phyloP scores from a whole-genome alignment of 2,329 filamentous ascomycete genomes.

The Endothia cerciana region DNA sequence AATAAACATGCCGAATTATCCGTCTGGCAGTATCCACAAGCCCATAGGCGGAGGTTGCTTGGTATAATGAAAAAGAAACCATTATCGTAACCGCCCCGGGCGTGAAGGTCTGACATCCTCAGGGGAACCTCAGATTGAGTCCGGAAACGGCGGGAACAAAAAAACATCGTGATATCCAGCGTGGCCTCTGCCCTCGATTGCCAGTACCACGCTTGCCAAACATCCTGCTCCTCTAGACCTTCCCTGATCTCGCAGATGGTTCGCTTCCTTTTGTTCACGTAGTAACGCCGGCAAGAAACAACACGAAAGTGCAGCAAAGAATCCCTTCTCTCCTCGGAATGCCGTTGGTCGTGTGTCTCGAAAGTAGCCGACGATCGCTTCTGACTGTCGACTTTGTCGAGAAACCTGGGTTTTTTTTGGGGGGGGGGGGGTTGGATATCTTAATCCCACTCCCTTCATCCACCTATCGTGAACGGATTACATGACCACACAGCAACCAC shows the following conservation, averaged over 20 bases:
- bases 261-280: slow-evolving; percentile 27
- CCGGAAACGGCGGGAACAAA: slow-evolving; percentile 16
- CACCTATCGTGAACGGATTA: slow-evolving; percentile 46
- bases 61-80: slow-evolving; percentile 34
- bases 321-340: slow-evolving; percentile 16
- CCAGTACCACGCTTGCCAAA: slow-evolving; percentile 9
- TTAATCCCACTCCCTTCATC: slow-evolving; percentile 23
- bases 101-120: slow-evolving; percentile 16
- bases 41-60: slow-evolving; percentile 26
- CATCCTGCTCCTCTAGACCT: slow-evolving; percentile 13
- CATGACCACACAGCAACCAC: slow-evolving; percentile 95
- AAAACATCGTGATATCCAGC: slow-evolving; percentile 19
- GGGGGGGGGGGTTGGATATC: too few species aligned
- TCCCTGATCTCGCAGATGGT: slow-evolving; percentile 22
- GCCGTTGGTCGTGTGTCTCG: slow-evolving; percentile 26
- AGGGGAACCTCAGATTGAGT: slow-evolving; percentile 9
- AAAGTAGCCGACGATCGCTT: slow-evolving; percentile 23
- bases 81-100: slow-evolving; percentile 31
- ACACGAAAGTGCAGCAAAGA: slow-evolving; percentile 25
- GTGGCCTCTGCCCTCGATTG: slow-evolving; percentile 16
- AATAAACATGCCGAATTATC: slow-evolving; percentile 30
- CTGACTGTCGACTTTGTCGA: slow-evolving; percentile 20
- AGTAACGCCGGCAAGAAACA: slow-evolving; percentile 30
- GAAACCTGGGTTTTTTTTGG: too few species aligned
- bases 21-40: slow-evolving; percentile 29